These are phyloP conservation scores for Penicillium fuscoglaucum DNA, from an alignment of 2,329 filamentous ascomycete species.

Conservation along the genomic window DNA sequence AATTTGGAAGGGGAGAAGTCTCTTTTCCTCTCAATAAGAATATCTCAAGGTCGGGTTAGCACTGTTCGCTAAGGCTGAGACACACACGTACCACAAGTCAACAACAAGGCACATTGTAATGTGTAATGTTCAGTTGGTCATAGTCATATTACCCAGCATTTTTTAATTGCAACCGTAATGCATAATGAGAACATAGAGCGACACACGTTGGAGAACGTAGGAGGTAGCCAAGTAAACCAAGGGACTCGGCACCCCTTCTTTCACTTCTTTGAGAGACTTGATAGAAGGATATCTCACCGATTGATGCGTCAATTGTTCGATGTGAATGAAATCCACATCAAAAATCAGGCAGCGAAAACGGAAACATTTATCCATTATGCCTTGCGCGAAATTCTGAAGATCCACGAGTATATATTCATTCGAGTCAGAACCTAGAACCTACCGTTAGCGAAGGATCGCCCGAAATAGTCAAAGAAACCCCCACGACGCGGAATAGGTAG, in stretches of 20 bases:
- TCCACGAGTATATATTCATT: not conserved
- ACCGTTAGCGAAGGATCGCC: no score
- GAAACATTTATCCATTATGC: not conserved
- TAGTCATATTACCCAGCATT: not conserved
- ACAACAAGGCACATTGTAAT: not conserved
- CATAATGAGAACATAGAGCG: not conserved
- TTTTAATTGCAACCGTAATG: not conserved
- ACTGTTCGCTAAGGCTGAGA: not conserved
- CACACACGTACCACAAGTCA: not conserved
- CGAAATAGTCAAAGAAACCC: no score
- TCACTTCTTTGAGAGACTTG: not conserved
- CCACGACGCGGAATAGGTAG: no score
- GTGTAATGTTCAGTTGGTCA: not conserved
- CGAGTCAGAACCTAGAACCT: not conserved
- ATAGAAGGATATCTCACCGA: not conserved
- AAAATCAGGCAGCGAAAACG: not conserved
- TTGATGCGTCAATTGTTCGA: no score
- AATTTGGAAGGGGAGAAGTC: no score
- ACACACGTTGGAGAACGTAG: not conserved
- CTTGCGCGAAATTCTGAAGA: not conserved
- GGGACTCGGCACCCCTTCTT: not conserved
- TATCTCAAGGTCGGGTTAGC: not conserved
- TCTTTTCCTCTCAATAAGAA: not conserved
- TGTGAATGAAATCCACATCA: not conserved
- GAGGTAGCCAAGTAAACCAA: not conserved